These are phyloP conservation scores for Pleurotus platypus DNA, from an alignment of 768 basidiomycete species.

Conservation along the genomic window DNA sequence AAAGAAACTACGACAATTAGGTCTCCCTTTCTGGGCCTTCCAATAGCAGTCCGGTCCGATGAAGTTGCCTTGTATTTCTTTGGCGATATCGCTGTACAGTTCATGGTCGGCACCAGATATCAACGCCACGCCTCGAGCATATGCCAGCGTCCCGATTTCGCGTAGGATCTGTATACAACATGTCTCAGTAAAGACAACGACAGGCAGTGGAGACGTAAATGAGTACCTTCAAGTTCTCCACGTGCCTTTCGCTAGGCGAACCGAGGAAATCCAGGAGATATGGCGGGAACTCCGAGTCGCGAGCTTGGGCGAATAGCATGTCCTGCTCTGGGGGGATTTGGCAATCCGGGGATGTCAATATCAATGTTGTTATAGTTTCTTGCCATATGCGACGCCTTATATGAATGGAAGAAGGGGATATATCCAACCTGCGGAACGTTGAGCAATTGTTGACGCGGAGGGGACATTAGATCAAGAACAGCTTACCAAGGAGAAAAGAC, in stretches of 20 bases:
- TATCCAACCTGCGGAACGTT: slow-evolving; percentile 44
- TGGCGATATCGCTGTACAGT: slow-evolving; percentile 44
- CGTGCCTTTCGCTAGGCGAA: slow-evolving; percentile 65
- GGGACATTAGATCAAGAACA: neutral
- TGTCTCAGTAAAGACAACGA: neutral
- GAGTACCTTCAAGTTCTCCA: slow-evolving; percentile 72
- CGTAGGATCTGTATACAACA: slow-evolving; percentile 54
- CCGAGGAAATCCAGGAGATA: slow-evolving; percentile 65
- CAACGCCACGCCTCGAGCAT: slow-evolving; percentile 48
- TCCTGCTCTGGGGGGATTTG: slow-evolving; percentile 54
- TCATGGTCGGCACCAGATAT: slow-evolving; percentile 42
- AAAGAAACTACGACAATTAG: slow-evolving; percentile 49
- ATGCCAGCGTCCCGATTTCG: slow-evolving; percentile 58
- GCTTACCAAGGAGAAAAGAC: slow-evolving; percentile 72
- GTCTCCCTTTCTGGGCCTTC: slow-evolving; percentile 33
- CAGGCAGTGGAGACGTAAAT: neutral
- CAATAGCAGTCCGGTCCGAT: slow-evolving; percentile 76
- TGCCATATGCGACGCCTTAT: slow-evolving; percentile 75
- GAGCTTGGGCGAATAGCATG: slow-evolving; percentile 58
- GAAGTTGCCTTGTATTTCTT: slow-evolving; percentile 51
- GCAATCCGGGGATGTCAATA: slow-evolving; percentile 58
- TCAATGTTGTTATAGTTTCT: slow-evolving; percentile 64
- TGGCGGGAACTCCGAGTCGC: slow-evolving; percentile 59
- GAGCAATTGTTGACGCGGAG: neutral
- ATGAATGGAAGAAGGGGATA: slow-evolving; percentile 55